A percentile compares a stretch with the other conserved stretches of the same genome.
Evolutionary conservation across 768 basidiomycete species (phyloP).

Genomic region (Leccinum uliginosum): DNA sequence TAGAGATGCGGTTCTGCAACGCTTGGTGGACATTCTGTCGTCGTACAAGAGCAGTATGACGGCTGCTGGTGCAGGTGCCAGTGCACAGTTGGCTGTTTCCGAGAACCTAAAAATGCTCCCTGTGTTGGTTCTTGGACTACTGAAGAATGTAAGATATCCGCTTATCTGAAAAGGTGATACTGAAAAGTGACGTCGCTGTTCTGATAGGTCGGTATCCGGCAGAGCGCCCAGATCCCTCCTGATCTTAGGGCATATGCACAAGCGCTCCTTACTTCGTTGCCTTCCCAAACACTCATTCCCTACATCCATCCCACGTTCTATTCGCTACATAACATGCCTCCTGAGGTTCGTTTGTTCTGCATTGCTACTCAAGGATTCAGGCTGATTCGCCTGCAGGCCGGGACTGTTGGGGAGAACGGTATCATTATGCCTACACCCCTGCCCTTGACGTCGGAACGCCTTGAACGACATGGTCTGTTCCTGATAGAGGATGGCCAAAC

Average conservation of each 20-base stretch:
- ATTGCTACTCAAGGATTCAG: background rate
- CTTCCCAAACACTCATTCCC: slow-evolving; percentile 85
- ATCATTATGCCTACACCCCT: slow-evolving; percentile 83
- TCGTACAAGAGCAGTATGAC: slow-evolving; percentile 98
- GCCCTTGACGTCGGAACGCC: slow-evolving; percentile 89
- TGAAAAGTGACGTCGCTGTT: background rate
- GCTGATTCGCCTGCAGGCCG: slow-evolving; percentile 53
- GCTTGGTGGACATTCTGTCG: slow-evolving; percentile 76
- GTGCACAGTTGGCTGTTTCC: slow-evolving; percentile 86
- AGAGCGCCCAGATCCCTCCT: slow-evolving; percentile 95
- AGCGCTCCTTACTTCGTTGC: slow-evolving; percentile 83
- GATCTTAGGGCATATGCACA: slow-evolving; percentile 96
- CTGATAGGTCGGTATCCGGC: slow-evolving; percentile 81
- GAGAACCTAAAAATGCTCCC: slow-evolving; percentile 96
- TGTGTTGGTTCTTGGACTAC: slow-evolving; percentile 78
- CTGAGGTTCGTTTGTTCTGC: slow-evolving; percentile 55
- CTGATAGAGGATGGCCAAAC: slow-evolving; percentile 97
- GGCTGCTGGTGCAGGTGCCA: slow-evolving; percentile 86
- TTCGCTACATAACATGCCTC: slow-evolving; percentile 93
- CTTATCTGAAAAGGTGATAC: background rate
- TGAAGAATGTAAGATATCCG: slow-evolving; percentile 79
- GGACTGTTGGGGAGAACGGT: slow-evolving; percentile 86
- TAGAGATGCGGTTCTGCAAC: slow-evolving; percentile 78
- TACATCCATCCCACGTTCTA: slow-evolving; percentile 96
- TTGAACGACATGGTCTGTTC: slow-evolving; percentile 94